A percentile compares a stretch with the other conserved stretches of the same genome.
phyloP scores from a whole-genome alignment of 176 grass and related monocot genomes.

The Zoysia pacifica region DNA sequence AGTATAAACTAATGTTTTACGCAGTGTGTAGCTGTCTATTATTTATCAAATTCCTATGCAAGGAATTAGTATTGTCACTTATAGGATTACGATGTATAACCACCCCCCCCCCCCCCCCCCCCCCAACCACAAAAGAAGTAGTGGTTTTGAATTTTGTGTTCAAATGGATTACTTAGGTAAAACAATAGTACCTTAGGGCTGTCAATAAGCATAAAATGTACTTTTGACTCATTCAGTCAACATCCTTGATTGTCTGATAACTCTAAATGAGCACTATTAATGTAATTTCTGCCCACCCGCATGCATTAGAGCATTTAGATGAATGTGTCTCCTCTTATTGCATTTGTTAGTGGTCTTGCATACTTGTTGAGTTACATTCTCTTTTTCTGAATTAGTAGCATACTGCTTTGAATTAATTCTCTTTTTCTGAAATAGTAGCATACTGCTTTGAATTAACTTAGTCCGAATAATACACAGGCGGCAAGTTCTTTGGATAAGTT shows the following conservation, averaged over 20 bases:
- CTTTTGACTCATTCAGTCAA: neutral
- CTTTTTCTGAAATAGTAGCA: neutral
- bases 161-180: too few species aligned
- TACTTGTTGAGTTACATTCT: conserved; percentile 30
- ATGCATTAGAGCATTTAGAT: neutral
- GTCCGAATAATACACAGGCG: conserved; percentile 34
- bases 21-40: too few species aligned
- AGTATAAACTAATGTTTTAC: neutral
- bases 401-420: too few species aligned
- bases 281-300: neutral
- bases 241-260: conserved; percentile 1
- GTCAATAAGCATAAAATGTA: neutral
- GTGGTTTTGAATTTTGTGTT: too few species aligned
- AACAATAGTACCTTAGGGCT: neutral
- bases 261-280: neutral
- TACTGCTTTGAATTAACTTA: conserved; percentile 33
- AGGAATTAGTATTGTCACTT: too few species aligned
- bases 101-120: too few species aligned
- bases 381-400: conserved; percentile 2
- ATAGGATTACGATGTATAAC: too few species aligned
- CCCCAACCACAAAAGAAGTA: too few species aligned
- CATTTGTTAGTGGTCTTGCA: conserved; percentile 24
- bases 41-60: too few species aligned
- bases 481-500: conserved; percentile 55
- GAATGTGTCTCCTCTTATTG: neutral